Evolutionary conservation across 805 yeast genomes (phyloP), one percentile per base, ranked within the genome.

Genomic region (Kazachstania kunashirensis): DNA sequence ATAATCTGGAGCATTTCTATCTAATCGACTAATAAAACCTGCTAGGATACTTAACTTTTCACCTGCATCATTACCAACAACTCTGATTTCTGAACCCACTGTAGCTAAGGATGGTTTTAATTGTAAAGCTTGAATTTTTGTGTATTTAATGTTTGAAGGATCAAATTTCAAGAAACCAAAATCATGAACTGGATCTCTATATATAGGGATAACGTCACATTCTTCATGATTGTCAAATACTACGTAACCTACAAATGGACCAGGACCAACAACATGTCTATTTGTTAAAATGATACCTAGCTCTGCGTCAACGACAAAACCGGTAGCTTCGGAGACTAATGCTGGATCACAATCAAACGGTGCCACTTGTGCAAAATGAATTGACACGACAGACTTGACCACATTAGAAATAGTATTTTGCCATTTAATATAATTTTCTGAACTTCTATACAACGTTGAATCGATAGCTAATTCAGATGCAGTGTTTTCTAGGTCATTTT

Each of bases 31-130:
- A 31, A 65, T 65, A 58, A 86, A 84, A 24, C 96, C 96, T 2
- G 95, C 74, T 48, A 86, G 65, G 49, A 88, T 88, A 34, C 94
- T 79, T 31, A 88, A 66, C 59, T 88, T 86, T 57, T 88, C 96
- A 53, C 96, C 96, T 11, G 95, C 94, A 64, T 88, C 96, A 60
- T 88, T 88, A 67, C 96, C 96, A 26, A 88, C 88, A 20, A 88
- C 95, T 51, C 96, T 72, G 52, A 88, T 86, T 56, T 88, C 96
- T 27, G 84, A 75, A 25, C 96, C 96, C n/a, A 88, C 88, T 49
- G 73, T 71, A 20, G 95, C 95, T 41, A 80, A 66, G 13, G 84
- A 89, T 0, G 96, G 96, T 45, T 72, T 69, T 37, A 88, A 63
- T 28, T 71, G 70, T 33, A 88, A 66, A 27, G 79, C 79, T 34